phyloP scores from a whole-genome alignment of 75 land plant species.

The Sequoiadendron giganteum region DNA sequence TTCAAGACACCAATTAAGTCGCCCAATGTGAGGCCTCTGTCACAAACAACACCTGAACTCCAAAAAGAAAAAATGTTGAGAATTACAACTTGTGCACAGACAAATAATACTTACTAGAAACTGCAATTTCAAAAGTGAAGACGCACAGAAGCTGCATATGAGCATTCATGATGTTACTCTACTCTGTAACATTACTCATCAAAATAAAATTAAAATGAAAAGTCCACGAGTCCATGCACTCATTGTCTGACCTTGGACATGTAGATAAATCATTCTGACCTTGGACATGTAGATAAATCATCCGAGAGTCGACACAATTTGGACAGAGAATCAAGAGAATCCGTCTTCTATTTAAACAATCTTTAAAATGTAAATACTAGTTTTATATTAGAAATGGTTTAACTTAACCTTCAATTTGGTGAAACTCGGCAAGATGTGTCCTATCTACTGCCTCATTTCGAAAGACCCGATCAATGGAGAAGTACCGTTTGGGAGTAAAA shows the following conservation, averaged over 20 bases:
- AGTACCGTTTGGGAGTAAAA: slow-evolving; percentile 82
- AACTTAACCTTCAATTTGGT: slow-evolving; percentile 96
- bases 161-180: background rate
- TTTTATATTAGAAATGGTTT: background rate
- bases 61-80: background rate
- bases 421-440: slow-evolving; percentile 98
- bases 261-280: background rate
- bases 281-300: background rate
- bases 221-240: background rate
- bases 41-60: slow-evolving; percentile 81
- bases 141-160: background rate
- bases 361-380: slow-evolving; percentile 3
- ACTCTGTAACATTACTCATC: background rate
- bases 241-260: background rate
- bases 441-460: slow-evolving; percentile 99
- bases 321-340: background rate
- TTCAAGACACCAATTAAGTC: slow-evolving; percentile 87
- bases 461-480: slow-evolving; percentile 96
- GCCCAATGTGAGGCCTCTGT: slow-evolving; percentile 89
- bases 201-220: background rate
- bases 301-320: background rate
- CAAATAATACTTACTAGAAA: background rate
- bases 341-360: background rate
- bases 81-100: background rate
- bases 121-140: background rate